Base-by-base conservation (phyloP, 78 protist species). In the Cavenderia fasciculata region DNA sequence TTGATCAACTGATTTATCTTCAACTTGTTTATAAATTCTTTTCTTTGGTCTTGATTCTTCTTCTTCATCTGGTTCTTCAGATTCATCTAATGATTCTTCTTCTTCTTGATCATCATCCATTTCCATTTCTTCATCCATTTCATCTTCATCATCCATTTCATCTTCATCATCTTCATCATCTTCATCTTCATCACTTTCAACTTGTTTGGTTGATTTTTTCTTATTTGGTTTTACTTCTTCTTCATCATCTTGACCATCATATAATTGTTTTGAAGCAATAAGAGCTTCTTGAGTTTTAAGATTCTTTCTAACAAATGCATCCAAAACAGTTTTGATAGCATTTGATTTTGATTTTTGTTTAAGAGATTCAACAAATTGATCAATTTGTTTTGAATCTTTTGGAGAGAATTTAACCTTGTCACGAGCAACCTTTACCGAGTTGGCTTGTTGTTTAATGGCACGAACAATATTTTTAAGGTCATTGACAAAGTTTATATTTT, bases 381-480 rank as follows among this genome's bases (percentile, higher is more conserved):
- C 52, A 56, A 76, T 74, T 51, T 88, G 75, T 47, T 88, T 78
- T 1, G 86, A 49, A 18, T 88, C 94, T 59, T 88, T 74, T 76
- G 94, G 94, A 47, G 88, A 59, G 47, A 76, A 88, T 4, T 41
- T 21, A 23, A 88, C 94, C 57, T 88, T 34, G 54, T 70, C 94
- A 25, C 94, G 19, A 4, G 12, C 34, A 27, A 36, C 44, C 44
- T 69, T 74, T n/a, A 88, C 61, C 5, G 36, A 29, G 25, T 36
- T 61, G 7, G 54, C 14, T 29, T 68, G 52, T 44, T 88, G 68
- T 31, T 76, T 61, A n/a, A 76, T 31, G 4, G 92, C 92, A 10
- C 66, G 77, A 21, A 75, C 11, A 4, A 77, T 62, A 12, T 74
- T 76, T 59, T 77, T 71, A 21, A 88, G 16, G 7, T 76, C 74